These are phyloP conservation scores for Blastomyces silverae DNA, from an alignment of 2,329 filamentous ascomycete genomes.

Conservation along the genomic window DNA sequence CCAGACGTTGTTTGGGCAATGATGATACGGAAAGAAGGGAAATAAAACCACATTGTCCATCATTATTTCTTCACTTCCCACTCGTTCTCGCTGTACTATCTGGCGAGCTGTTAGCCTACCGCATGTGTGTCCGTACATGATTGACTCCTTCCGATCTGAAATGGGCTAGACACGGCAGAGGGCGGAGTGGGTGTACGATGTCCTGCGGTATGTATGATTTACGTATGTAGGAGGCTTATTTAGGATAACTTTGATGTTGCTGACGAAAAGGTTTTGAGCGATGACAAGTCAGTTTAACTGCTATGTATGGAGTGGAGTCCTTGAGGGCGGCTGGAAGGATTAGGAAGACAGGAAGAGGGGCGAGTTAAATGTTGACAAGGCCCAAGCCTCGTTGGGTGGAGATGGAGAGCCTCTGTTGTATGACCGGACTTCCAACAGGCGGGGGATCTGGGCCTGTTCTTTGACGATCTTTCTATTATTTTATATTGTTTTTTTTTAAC, in stretches of 20 bases:
- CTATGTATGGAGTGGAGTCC: background rate
- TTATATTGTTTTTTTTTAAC: background rate
- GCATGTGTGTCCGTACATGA: background rate
- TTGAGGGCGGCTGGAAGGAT: background rate
- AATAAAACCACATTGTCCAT: background rate
- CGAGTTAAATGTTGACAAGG: background rate
- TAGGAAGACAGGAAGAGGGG: background rate
- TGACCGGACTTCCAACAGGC: background rate
- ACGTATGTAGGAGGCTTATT: constrained; percentile 3
- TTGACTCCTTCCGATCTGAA: background rate
- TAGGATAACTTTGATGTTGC: background rate
- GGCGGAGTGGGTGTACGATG: background rate
- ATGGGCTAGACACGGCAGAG: constrained; percentile 2
- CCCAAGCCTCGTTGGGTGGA: background rate
- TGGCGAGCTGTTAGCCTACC: background rate
- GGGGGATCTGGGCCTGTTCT: background rate
- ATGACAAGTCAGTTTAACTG: background rate
- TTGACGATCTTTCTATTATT: background rate
- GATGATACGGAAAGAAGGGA: background rate
- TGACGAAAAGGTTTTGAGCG: background rate
- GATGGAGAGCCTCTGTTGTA: background rate
- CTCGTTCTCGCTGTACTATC: background rate
- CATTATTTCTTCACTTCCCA: background rate
- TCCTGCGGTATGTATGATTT: background rate
- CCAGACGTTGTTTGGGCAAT: background rate